phyloP scores from a whole-genome alignment of 2,329 filamentous ascomycete species.

The Cladophialophora carrionii region DNA sequence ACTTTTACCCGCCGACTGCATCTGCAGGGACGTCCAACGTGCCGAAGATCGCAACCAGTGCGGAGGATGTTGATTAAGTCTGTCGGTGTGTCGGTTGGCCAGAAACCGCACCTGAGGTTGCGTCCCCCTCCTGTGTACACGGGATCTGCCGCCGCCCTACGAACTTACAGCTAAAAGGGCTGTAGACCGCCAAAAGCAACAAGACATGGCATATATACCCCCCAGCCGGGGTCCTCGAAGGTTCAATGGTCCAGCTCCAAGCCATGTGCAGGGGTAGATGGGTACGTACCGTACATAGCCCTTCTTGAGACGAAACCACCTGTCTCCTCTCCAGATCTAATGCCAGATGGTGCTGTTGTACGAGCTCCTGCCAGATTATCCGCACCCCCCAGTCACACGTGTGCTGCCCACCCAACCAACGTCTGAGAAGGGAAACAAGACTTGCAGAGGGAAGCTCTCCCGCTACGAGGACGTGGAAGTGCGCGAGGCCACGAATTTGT shows the following conservation, averaged over 20 bases:
- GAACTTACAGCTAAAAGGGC: neutral
- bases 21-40: conserved; percentile 17
- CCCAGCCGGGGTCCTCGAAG: neutral
- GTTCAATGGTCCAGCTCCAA: neutral
- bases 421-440: neutral
- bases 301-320: neutral
- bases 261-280: neutral
- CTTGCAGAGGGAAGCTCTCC: neutral
- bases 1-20: conserved; percentile 65
- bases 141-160: no score
- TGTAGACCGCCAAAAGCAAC: neutral
- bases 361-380: neutral
- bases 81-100: neutral
- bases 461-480: neutral
- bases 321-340: neutral
- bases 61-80: conserved; percentile 37
- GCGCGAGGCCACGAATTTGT: neutral
- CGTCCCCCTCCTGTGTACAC: neutral
- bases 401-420: neutral
- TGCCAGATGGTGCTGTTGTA: neutral
- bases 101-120: neutral
- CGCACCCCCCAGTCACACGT: neutral
- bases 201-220: neutral
- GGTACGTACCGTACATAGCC: neutral
- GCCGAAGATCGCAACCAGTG: conserved; percentile 21